These are phyloP conservation scores for Verticillium nonalfalfae DNA, from an alignment of 2,329 filamentous ascomycete species.

Conservation along the genomic window DNA sequence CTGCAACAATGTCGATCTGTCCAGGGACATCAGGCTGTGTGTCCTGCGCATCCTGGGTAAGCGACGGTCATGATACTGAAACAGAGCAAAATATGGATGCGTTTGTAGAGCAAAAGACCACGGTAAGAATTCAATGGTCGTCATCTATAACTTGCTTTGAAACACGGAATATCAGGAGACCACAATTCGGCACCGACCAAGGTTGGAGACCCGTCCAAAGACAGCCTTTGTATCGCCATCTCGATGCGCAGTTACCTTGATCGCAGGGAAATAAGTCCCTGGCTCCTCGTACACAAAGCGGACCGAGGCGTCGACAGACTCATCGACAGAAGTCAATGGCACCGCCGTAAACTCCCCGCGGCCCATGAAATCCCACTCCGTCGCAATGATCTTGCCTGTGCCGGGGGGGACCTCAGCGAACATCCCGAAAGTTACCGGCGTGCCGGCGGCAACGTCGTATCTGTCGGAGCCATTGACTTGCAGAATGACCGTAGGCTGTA, in stretches of 20 bases:
- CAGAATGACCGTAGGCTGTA: conserved; percentile 12
- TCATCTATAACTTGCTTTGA: background rate
- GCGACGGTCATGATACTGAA: too few relatives aligned
- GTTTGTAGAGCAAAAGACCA: too few relatives aligned
- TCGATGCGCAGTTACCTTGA: background rate
- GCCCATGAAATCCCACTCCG: conserved; percentile 12
- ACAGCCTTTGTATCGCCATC: background rate
- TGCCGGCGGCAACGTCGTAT: background rate
- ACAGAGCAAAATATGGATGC: too few relatives aligned
- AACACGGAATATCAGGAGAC: background rate
- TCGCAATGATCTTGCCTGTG: conserved; percentile 7
- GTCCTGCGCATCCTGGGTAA: too few relatives aligned
- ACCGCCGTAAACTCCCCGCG: background rate
- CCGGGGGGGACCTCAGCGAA: conserved; percentile 2
- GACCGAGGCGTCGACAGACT: background rate
- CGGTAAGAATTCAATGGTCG: too few relatives aligned
- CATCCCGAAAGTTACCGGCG: conserved; percentile 3
- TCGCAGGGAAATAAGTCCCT: background rate
- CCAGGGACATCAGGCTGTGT: too few relatives aligned
- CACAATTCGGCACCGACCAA: background rate
- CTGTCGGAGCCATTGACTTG: background rate
- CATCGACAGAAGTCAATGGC: background rate
- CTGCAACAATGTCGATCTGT: too few relatives aligned
- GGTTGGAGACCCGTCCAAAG: background rate
- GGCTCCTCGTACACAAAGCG: background rate